A percentile compares a stretch with the other conserved stretches of the same genome.
These are phyloP conservation scores for Phytopythium vexans DNA, from an alignment of 352 stramenopile genomes.

Conservation along the genomic window DNA sequence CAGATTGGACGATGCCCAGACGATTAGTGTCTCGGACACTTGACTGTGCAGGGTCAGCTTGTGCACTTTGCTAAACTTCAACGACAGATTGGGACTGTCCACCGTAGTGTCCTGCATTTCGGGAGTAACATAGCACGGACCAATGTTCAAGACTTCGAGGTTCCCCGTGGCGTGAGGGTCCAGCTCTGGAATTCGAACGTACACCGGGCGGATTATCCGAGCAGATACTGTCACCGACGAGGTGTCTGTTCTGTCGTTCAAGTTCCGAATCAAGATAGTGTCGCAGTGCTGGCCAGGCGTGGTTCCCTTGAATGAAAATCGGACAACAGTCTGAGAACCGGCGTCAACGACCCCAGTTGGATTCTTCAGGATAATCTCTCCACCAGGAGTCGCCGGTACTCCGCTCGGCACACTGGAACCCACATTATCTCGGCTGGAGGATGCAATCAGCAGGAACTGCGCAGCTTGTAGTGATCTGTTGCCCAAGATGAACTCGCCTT, in stretches of 20 bases:
- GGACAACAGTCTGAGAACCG: constrained; percentile 36
- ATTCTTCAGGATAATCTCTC: constrained; percentile 72
- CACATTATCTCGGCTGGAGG: constrained; percentile 34
- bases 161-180: constrained; percentile 73
- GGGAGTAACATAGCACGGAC: constrained; percentile 79
- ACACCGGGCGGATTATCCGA: constrained; percentile 75
- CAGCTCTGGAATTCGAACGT: constrained; percentile 80
- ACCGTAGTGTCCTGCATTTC: constrained; percentile 80
- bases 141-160: constrained; percentile 72
- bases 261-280: constrained; percentile 79
- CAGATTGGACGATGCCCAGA: constrained; percentile 83
- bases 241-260: constrained; percentile 80
- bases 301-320: constrained; percentile 69
- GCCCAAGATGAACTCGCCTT: constrained; percentile 58
- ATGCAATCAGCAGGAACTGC: constrained; percentile 70
- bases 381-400: constrained; percentile 23
- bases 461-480: constrained; percentile 66
- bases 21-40: constrained; percentile 64
- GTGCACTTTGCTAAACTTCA: constrained; percentile 87
- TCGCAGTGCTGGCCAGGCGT: constrained; percentile 71
- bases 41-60: constrained; percentile 82
- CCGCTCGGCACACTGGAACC: constrained; percentile 12
- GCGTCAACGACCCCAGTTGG: constrained; percentile 67
- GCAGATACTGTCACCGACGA: constrained; percentile 60
- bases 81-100: constrained; percentile 66